Evolutionary conservation across 2,329 filamentous ascomycete genomes (phyloP).

Genomic region (Pseudopithomyces chartarum): DNA sequence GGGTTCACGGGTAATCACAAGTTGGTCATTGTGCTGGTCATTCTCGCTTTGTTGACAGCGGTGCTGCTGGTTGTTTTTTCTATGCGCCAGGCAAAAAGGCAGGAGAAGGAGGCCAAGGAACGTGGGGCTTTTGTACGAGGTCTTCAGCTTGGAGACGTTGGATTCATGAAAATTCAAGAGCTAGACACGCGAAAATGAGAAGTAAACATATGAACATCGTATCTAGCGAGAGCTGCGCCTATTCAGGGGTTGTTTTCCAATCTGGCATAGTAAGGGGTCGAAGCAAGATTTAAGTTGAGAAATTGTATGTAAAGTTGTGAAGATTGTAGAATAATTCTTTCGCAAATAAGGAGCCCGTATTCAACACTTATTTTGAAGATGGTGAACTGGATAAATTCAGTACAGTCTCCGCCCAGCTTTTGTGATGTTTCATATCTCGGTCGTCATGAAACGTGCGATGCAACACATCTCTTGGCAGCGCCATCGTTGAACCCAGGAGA

Average conservation of each 20-base stretch:
- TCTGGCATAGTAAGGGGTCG: too few relatives aligned
- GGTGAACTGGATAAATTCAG: too few relatives aligned
- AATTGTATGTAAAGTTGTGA: too few relatives aligned
- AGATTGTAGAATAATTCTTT: too few relatives aligned
- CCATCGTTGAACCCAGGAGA: slow-evolving; percentile 1
- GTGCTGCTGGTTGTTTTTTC: not conserved
- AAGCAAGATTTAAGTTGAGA: too few relatives aligned
- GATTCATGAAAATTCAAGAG: not conserved
- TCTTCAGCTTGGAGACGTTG: not conserved
- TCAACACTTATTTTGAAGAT: too few relatives aligned
- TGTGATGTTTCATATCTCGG: slow-evolving; percentile 12
- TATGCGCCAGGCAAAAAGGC: not conserved
- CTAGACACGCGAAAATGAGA: not conserved
- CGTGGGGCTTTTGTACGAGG: not conserved
- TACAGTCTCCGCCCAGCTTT: not conserved
- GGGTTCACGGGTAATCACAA: slow-evolving; percentile 1
- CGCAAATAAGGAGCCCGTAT: too few relatives aligned
- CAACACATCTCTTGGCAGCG: slow-evolving; percentile 13
- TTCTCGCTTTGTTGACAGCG: not conserved
- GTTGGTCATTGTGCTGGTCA: not conserved
- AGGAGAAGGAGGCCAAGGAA: not conserved
- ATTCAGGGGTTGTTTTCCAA: too few relatives aligned
- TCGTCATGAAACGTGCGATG: slow-evolving; percentile 13
- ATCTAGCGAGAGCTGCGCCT: too few relatives aligned
- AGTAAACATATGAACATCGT: not conserved